Percentiles rank a stretch among this genome's conserved stretches.
phyloP scores from a whole-genome alignment of 1,284 basidiomycete species.

The Boletus smithii region DNA sequence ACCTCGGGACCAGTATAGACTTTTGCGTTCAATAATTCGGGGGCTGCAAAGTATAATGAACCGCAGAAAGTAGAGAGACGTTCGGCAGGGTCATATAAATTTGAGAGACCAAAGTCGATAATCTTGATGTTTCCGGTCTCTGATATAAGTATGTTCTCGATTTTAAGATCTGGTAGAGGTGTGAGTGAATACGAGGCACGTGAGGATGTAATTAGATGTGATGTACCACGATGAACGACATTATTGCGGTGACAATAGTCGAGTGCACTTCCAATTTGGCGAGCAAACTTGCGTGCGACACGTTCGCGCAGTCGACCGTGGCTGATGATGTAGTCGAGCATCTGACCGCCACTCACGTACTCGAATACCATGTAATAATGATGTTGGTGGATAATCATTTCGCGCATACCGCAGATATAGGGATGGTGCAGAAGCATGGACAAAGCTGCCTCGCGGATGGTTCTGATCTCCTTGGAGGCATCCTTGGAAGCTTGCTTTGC shows the following conservation, averaged over 20 bases:
- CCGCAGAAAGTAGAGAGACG: constrained; percentile 96
- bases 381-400: constrained; percentile 93
- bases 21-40: constrained; percentile 94
- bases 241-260: constrained; percentile 98
- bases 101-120: constrained; percentile 98
- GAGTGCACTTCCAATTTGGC: constrained; percentile 94
- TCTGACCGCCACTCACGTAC: constrained; percentile 98
- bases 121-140: constrained; percentile 99
- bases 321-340: constrained; percentile 99
- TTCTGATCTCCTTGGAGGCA: constrained; percentile 93
- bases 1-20: constrained; percentile 97
- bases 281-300: constrained; percentile 93
- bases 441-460: constrained; percentile 91
- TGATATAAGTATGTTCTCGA: constrained; percentile 99
- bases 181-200: constrained; percentile 7
- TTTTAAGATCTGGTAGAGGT: constrained; percentile 76
- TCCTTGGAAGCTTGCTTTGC: constrained; percentile 86
- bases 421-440: constrained; percentile 96
- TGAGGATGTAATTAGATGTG: constrained; percentile 8
- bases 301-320: constrained; percentile 95
- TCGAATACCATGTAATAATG: constrained; percentile 99
- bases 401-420: constrained; percentile 98
- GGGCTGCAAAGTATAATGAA: constrained; percentile 96
- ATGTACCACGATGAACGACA: constrained; percentile 86
- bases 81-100: constrained; percentile 83